Base-by-base conservation (phyloP, 306 rosid genomes). In the Glycyrrhiza uralensis region DNA sequence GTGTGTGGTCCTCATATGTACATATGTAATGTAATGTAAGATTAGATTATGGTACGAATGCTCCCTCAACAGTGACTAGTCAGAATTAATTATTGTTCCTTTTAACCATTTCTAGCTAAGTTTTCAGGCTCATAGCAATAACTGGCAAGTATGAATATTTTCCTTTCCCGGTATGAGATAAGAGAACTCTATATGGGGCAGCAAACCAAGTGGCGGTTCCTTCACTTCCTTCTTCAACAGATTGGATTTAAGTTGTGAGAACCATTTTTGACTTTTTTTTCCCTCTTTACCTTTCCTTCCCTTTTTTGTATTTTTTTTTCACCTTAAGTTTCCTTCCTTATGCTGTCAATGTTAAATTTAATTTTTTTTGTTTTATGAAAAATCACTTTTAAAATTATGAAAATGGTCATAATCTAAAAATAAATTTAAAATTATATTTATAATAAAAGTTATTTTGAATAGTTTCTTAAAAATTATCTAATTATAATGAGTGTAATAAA, bases 1-100 rank as follows among this genome's bases (percentile, higher is more conserved):
- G 65, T 49, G n/a, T 74, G 77, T 80, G 77, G 80, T 61, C 80
- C 84, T 69, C 45, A 14, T 35, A 30, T 66, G 45, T 32, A 32
- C 46, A 65, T 65, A 17, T 22, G 36, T 26, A 26, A 26, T 1
- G 4, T 61, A 26, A 71, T 23, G 59, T 45, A 24, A 66, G 7
- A 65, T 60, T 57, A 66, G 30, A 77, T 77, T 77, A 49, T 78
- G 58, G 73, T 78, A 71, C 39, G 32, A 22, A 63, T 71, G 64
- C 78, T 61, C 41, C 45, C 30, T 68, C 49, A 11, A 32, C 49
- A 23, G 42, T 59, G 19, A 58, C 54, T 67, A 8, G 61, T 68
- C 68, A 74, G 62, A 80, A 61, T 75, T 65, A 51, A 60, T 56
- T 55, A 76, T 76, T 75, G 68, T 32, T 61, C 64, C 57, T 69